phyloP scores from a whole-genome alignment of 2,329 filamentous ascomycete species.

The Teratosphaeria nubilosa region DNA sequence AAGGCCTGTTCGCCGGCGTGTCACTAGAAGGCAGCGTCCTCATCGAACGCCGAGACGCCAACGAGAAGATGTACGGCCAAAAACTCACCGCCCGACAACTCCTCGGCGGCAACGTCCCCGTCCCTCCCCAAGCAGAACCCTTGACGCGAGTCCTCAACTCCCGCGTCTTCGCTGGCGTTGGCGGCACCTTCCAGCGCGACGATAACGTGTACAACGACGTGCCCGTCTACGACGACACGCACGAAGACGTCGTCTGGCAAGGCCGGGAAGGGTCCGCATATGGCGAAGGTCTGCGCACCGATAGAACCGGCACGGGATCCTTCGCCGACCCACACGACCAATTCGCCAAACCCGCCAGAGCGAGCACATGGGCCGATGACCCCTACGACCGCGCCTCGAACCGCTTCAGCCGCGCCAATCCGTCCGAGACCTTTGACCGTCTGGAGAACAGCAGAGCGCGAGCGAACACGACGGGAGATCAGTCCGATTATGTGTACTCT shows the following conservation, averaged over 20 bases:
- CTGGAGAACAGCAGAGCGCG: conserved; percentile 18
- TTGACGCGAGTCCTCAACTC: conserved; percentile 80
- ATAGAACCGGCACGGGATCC: conserved; percentile 34
- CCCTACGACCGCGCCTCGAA: conserved; percentile 51
- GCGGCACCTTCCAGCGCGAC: conserved; percentile 34
- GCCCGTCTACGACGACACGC: conserved; percentile 74
- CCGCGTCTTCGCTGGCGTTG: conserved; percentile 65
- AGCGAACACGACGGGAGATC: conserved; percentile 23
- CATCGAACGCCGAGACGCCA: conserved; percentile 90
- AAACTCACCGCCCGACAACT: conserved; percentile 73
- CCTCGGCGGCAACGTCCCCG: conserved; percentile 64
- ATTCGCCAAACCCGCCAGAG: conserved; percentile 49
- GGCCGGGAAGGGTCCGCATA: conserved; percentile 60
- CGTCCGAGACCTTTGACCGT: conserved; percentile 41
- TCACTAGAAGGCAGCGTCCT: conserved; percentile 87
- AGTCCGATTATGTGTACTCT: conserved; percentile 44
- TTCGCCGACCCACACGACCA: conserved; percentile 31
- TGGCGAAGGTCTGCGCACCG: conserved; percentile 53
- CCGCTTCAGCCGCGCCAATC: conserved; percentile 41
- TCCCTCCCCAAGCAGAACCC: conserved; percentile 72
- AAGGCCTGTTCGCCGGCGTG: conserved; percentile 91
- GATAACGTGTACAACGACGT: conserved; percentile 86
- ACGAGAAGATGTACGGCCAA: conserved; percentile 87
- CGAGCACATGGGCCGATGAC: conserved; percentile 67
- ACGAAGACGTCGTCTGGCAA: conserved; percentile 79